phyloP scores from a whole-genome alignment of 176 grass and related monocot genomes.

The Rhynchospora tenuis region DNA sequence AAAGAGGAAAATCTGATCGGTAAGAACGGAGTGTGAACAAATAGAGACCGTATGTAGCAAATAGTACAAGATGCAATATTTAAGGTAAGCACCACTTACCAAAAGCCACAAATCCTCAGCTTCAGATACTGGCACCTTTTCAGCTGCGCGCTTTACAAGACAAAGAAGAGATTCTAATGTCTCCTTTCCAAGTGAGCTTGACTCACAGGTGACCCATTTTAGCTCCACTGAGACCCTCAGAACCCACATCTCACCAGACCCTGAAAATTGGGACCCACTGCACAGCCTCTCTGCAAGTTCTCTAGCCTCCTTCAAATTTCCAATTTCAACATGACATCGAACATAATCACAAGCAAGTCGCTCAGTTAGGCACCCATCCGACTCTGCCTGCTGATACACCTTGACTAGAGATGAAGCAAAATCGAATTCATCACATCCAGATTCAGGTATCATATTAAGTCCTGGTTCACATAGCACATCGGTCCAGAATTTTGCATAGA shows the following conservation, averaged over 20 bases:
- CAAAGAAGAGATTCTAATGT: slow-evolving; percentile 51
- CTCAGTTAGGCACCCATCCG: slow-evolving; percentile 44
- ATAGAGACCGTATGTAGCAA: too few species aligned
- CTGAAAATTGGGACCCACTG: slow-evolving; percentile 42
- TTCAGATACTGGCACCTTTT: slow-evolving; percentile 44
- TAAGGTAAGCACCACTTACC: slow-evolving; percentile 37
- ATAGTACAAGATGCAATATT: too few species aligned
- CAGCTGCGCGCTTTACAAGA: slow-evolving; percentile 49
- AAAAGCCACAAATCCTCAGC: slow-evolving; percentile 64
- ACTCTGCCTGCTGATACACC: slow-evolving; percentile 69
- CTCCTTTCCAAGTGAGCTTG: slow-evolving; percentile 18
- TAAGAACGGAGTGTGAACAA: too few species aligned
- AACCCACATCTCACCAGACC: slow-evolving; percentile 51
- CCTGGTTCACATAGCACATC: slow-evolving; percentile 38
- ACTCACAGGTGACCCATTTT: slow-evolving; percentile 19
- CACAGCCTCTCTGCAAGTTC: slow-evolving; percentile 66
- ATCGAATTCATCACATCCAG: slow-evolving; percentile 39
- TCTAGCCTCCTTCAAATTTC: slow-evolving; percentile 63
- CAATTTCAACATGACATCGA: slow-evolving; percentile 50
- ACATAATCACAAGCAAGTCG: slow-evolving; percentile 74
- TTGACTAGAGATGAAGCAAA: slow-evolving; percentile 46
- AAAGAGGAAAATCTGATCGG: too few species aligned
- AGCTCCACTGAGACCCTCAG: slow-evolving; percentile 74
- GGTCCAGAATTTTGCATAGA: slow-evolving; percentile 80
- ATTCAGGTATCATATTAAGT: slow-evolving; percentile 27